These are phyloP conservation scores for Eruca vesicaria DNA, from an alignment of 441 rosid species.

Conservation along the genomic window DNA sequence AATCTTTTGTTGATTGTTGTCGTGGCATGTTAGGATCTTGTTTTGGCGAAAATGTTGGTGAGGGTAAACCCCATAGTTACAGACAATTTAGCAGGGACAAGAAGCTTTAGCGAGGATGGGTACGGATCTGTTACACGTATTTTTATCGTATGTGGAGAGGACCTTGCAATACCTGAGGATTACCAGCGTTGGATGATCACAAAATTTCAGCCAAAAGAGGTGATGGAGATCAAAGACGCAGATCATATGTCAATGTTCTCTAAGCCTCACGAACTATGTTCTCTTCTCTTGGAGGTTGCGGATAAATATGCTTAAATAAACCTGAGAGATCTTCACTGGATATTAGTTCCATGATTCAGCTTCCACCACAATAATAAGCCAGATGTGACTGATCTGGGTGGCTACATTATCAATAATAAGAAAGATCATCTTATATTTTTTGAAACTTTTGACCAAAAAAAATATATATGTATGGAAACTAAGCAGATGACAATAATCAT, in stretches of 20 bases:
- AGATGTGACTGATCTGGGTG: neutral
- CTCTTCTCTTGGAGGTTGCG: neutral
- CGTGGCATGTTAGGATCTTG: constrained; percentile 39
- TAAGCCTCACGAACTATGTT: neutral
- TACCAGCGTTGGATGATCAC: constrained; percentile 39
- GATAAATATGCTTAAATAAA: neutral
- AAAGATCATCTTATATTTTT: too few species aligned
- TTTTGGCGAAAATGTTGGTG: constrained; percentile 33
- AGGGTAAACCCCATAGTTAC: constrained; percentile 37
- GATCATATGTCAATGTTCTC: neutral
- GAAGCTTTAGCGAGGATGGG: constrained; percentile 27
- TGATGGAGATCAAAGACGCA: neutral
- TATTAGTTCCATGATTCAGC: neutral
- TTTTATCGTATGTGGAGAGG: constrained; percentile 30
- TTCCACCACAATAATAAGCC: neutral
- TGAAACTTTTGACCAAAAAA: too few species aligned
- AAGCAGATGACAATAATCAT: too few species aligned
- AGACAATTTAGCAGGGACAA: constrained; percentile 24
- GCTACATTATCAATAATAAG: neutral
- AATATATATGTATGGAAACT: too few species aligned
- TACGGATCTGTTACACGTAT: constrained; percentile 38
- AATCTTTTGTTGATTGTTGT: neutral
- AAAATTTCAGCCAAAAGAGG: constrained; percentile 15
- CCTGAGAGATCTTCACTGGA: neutral
- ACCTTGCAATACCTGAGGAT: constrained; percentile 15